Base-by-base conservation (phyloP, 345 rosid species). In the Boechera retrofracta region DNA sequence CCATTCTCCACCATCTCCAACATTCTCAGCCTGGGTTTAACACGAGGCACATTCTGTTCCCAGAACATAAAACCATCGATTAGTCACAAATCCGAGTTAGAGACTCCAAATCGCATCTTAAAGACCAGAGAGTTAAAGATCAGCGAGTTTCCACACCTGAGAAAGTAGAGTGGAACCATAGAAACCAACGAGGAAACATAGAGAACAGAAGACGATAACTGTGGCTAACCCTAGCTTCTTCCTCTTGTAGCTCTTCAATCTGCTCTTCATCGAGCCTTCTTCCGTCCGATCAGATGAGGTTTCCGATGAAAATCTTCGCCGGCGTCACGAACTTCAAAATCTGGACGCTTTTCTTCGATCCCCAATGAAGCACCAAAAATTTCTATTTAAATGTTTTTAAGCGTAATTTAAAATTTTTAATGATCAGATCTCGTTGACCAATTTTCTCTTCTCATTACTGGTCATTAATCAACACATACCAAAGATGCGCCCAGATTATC, bases 181-280 rank as follows among this genome's bases (percentile, higher is more conserved):
- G 79, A 92, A 86, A 1, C 97, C 97, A 47, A 81, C 73, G 64
- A 88, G 67, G 86, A 92, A 92, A 82, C 84, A 90, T 64, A 90
- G 72, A 10, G 76, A 80, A 66, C 89, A 89, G 56, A 90, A 81
- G 64, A 79, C 8, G 35, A 81, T 38, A 49, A 73, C 78, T 44
- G 82, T 59, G 6, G 85, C 77, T 39, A 87, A 80, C 80, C 96
- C 91, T 77, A 88, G 75, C 63, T 80, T 87, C 56, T 76, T 85
- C 58, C 82, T 78, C 69, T 69, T 85, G 28, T 88, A 86, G 38
- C 83, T 81, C 85, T 85, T 92, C 63, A 85, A 69, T 78, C 86
- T 88, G 73, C 69, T 76, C 85, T 85, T 89, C 97, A 92, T 92
- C 73, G 74, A 67, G 21, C 11, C 51, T 10, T 9, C 8, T 5